Conservation (phyloP, 306 rosid species). For the Datisca glomerata region DNA sequence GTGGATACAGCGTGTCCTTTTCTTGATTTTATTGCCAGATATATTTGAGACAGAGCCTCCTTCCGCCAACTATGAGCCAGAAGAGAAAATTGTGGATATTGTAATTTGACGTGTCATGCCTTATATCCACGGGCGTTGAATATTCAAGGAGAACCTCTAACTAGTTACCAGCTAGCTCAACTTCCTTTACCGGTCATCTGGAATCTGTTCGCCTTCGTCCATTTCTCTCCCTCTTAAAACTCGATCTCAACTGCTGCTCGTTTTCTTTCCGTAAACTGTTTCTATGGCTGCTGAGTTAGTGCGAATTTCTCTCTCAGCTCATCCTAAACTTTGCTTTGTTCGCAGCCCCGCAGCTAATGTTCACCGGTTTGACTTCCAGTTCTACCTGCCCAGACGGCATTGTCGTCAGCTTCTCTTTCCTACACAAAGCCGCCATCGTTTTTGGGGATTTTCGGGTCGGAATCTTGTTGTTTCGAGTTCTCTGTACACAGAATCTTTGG, state of each 20-base stretch:
- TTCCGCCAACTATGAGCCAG: no score
- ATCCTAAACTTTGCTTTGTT: slow-evolving; percentile 24
- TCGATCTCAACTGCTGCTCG: slow-evolving; percentile 1
- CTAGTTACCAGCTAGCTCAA: not conserved
- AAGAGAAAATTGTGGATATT: no score
- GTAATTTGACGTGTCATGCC: no score
- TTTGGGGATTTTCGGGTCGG: slow-evolving; percentile 8
- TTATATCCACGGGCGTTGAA: no score
- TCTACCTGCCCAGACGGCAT: slow-evolving; percentile 18
- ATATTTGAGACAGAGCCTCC: no score
- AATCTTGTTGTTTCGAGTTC: slow-evolving; percentile 33
- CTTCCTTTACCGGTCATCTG: not conserved
- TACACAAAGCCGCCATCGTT: slow-evolving; percentile 6
- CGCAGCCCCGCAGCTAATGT: slow-evolving; percentile 12
- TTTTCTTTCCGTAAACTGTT: not conserved
- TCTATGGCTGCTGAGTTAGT: slow-evolving; percentile 38
- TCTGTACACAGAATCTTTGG: slow-evolving; percentile 15
- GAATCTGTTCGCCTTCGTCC: not conserved
- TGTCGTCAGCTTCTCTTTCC: slow-evolving; percentile 11
- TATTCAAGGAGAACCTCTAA: no score
- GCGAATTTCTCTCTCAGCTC: slow-evolving; percentile 22
- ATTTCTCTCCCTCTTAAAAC: not conserved
- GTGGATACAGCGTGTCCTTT: no score
- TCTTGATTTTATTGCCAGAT: no score
- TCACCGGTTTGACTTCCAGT: slow-evolving; percentile 17